Conservation (phyloP, 805 yeast genomes). For the Cyberlindnera lachancei region DNA sequence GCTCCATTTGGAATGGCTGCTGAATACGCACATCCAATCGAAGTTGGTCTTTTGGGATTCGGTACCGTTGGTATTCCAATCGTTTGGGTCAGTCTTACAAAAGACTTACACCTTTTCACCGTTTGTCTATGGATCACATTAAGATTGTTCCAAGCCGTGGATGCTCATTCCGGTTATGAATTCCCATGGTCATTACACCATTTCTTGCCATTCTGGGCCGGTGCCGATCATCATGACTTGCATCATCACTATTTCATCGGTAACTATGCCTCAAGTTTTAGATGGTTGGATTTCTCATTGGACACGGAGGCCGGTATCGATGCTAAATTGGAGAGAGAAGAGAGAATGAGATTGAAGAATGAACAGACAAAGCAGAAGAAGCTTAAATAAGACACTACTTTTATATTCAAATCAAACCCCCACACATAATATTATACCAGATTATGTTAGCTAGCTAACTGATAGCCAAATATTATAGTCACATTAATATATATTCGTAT, state of each 20-base stretch:
- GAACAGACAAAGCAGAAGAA: conserved; percentile 15
- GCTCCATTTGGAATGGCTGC: conserved; percentile 98
- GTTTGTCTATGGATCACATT: conserved; percentile 80
- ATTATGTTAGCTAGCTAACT: too few species aligned
- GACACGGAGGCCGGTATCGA: conserved; percentile 85
- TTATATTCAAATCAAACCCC: too few species aligned
- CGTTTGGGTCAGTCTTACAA: conserved; percentile 67
- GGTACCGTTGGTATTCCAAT: conserved; percentile 97
- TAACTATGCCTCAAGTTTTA: conserved; percentile 88
- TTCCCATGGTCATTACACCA: conserved; percentile 95
- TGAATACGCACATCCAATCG: conserved; percentile 97
- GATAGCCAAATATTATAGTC: too few species aligned
- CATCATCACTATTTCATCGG: conserved; percentile 96
- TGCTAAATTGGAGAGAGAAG: conserved; percentile 70
- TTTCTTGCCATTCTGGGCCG: conserved; percentile 94
- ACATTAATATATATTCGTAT: too few species aligned
- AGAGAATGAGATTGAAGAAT: conserved; percentile 36
- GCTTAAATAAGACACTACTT: conserved; percentile 1
- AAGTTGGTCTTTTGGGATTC: conserved; percentile 81
- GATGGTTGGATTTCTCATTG: conserved; percentile 89
- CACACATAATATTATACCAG: too few species aligned
- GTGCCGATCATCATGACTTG: conserved; percentile 96
- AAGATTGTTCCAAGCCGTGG: conserved; percentile 93
- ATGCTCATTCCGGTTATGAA: conserved; percentile 96
- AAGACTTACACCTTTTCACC: conserved; percentile 79